Evolutionary conservation across 2,329 filamentous ascomycete species (phyloP).

Genomic region (Pseudonectria foliicola): DNA sequence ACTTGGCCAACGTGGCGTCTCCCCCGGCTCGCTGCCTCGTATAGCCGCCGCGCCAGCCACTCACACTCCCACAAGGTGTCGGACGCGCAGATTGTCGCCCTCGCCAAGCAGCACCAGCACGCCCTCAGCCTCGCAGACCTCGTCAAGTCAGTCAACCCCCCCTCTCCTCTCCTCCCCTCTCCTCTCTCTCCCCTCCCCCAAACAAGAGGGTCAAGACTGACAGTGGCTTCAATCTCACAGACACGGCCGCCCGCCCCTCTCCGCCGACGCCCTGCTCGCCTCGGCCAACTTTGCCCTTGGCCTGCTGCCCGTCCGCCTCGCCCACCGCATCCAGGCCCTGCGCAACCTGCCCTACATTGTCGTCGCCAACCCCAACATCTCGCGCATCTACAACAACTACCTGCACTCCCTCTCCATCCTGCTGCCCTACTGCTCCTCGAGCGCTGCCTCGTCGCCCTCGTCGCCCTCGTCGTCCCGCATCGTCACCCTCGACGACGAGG

Average conservation of each 20-base stretch:
- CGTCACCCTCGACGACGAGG: constrained; percentile 72
- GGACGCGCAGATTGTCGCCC: constrained; percentile 69
- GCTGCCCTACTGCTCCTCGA: constrained; percentile 57
- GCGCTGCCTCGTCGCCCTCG: too few relatives aligned
- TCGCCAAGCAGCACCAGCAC: constrained; percentile 73
- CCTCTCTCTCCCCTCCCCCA: too few relatives aligned
- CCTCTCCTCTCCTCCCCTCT: constrained; percentile 1
- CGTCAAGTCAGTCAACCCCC: constrained; percentile 56
- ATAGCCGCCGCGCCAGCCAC: constrained; percentile 9
- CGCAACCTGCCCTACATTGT: constrained; percentile 96
- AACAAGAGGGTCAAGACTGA: not conserved
- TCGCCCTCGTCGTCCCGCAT: constrained; percentile 18
- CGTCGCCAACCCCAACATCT: constrained; percentile 94
- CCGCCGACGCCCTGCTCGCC: constrained; percentile 69
- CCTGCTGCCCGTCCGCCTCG: constrained; percentile 84
- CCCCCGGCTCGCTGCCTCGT: not conserved
- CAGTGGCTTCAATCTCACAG: constrained; percentile 26
- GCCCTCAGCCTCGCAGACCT: constrained; percentile 80
- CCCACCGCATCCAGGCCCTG: constrained; percentile 86
- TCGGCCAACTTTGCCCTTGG: constrained; percentile 95
- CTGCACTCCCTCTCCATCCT: constrained; percentile 86
- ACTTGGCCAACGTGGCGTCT: too few relatives aligned
- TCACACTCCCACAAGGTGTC: constrained; percentile 35
- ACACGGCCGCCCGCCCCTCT: constrained; percentile 77
- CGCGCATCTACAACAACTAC: constrained; percentile 93